Evolutionary conservation across 345 rosid genomes (phyloP).

Genomic region (Citrus medica): DNA sequence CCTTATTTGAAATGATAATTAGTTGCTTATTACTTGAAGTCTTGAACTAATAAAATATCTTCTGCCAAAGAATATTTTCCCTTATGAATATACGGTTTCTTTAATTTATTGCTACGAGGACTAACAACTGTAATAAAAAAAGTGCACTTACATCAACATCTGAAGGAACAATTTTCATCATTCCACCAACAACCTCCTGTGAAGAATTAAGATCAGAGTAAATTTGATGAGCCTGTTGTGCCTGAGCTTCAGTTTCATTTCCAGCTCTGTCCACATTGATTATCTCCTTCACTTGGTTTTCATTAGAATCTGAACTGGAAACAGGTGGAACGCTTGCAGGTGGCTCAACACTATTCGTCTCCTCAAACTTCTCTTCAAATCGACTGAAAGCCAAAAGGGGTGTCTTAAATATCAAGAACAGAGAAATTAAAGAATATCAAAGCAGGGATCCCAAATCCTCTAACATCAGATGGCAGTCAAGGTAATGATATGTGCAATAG

Average conservation of each 20-base stretch:
- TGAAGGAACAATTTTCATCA: slow-evolving; percentile 84
- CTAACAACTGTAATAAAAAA: background rate
- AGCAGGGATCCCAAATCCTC: slow-evolving; percentile 1
- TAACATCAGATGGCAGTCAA: background rate
- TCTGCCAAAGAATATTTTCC: background rate
- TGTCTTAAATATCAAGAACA: slow-evolving; percentile 2
- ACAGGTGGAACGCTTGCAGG: slow-evolving; percentile 45
- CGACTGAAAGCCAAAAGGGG: slow-evolving; percentile 43
- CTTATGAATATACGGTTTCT: background rate
- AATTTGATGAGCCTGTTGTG: slow-evolving; percentile 38
- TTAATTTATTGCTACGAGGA: background rate
- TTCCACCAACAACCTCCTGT: slow-evolving; percentile 78
- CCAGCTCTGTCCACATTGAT: slow-evolving; percentile 29
- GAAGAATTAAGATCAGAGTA: slow-evolving; percentile 55
- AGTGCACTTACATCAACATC: slow-evolving; percentile 67
- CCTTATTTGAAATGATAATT: background rate
- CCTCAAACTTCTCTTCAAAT: slow-evolving; percentile 91
- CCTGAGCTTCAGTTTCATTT: slow-evolving; percentile 39
- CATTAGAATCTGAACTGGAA: slow-evolving; percentile 60
- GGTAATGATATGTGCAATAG: background rate
- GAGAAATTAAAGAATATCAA: slow-evolving; percentile 4
- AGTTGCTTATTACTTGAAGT: background rate
- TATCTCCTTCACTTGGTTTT: slow-evolving; percentile 45
- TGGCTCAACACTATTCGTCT: slow-evolving; percentile 55
- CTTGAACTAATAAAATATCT: background rate